Evolutionary conservation across 805 yeast species (phyloP), one percentile per base, ranked within the genome.

Genomic region (Candida insectorum): DNA sequence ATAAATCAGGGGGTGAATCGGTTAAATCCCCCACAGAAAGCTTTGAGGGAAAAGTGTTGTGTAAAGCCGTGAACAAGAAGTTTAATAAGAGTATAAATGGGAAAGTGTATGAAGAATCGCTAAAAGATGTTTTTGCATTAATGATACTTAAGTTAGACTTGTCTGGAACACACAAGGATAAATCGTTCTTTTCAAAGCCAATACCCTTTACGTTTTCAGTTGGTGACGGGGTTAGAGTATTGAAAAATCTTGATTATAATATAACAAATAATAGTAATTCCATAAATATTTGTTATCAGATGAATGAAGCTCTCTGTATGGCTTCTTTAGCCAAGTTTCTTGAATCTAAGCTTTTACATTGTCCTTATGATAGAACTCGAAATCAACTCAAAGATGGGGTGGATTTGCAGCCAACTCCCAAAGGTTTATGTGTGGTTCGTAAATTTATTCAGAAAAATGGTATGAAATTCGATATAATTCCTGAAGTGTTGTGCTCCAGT

Each of bases 401-500:
- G 4, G 60, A 66, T 0, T 39, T 64, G 2, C 97, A 91, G 51
- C 95, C 96, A 4, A 86, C 96, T 0, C 88, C 97, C 0, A 91
- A 91, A 50, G 97, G 97, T 1, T 77, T 87, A 6, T 79, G 87
- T 0, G 49, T 86, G 0, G 56, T 89, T 2, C 77, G 75, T 31
- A 62, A 67, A 12, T 86, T 80, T 52, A 77, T 82, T 40, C 62
- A 66, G 31, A 72, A 64, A 26, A 55, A 70, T 29, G 94, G 88
- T 0, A 54, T 79, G 30, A 65, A 59, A 28, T 55, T 56, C 11
- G 39, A 47, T 1, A 36, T 44, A 1, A 47, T 60, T 16, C 80
- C 80, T 1, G 48, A 52, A 0, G 66, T 83, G n/a, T 47, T 86
- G 15, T 48, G 50, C 4, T 75, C 88, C 0, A 58, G 53, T 19